Base-by-base conservation (phyloP, 768 basidiomycete species). In the Termitomyces sp. region DNA sequence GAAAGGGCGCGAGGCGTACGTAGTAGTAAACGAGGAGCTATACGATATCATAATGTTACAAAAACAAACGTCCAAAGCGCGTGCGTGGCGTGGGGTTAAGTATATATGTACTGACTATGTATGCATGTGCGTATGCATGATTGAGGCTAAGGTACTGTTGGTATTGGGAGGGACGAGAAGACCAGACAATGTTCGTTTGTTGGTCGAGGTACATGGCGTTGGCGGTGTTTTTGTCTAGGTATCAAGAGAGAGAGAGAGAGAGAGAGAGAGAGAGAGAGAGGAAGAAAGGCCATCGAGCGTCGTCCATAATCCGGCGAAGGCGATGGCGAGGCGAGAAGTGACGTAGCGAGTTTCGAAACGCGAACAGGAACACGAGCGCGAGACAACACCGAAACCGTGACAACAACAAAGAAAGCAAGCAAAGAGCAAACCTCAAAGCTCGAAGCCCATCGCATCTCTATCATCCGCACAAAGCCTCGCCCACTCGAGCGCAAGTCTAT, bases 401-500 rank as follows among this genome's bases (percentile, higher is more conserved):
- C n/a, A n/a, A n/a, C 18, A 9, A 15, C 2, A n/a, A 39, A n/a
- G 15, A 12, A 15, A 4, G 5, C 37, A 16, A 37, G 5, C 42
- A 45, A 24, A 15, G 15, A 9, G 1, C 22, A 26, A 26, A 24
- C 4, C 64, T 57, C 39, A 67, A 52, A 62, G 56, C 33, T 51
- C 59, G 51, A 70, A 77, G 55, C 66, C 68, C 90, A 87, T 89
- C 29, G 82, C 74, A 37, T 89, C 88, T 42, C 94, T 81, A 71
- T 96, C 90, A 66, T 97, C 93, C 10, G 87, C 82, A 76, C 82
- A 87, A 26, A 98, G 75, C 16, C 94, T 75, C 33, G 88, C 93
- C 78, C 93, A 98, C 69, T 97, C 94, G 45, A 97, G 71, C 62
- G 88, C 90, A 22, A 96, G 75, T 63, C 94, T 79, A 71, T 91